Conservation (phyloP, 768 basidiomycete species). For the Terana coerulea region DNA sequence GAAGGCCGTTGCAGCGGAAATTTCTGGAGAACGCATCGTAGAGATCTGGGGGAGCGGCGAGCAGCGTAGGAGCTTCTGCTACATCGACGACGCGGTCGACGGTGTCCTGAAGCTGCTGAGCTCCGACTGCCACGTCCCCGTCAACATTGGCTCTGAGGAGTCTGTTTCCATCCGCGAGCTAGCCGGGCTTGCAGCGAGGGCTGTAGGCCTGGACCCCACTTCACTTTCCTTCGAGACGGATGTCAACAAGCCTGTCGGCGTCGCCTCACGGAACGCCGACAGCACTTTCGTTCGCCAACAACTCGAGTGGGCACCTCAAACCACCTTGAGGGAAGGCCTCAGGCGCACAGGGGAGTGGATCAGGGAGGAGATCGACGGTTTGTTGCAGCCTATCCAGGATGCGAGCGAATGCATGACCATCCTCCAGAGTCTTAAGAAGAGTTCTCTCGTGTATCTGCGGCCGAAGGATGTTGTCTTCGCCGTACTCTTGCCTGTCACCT, state of each 20-base stretch:
- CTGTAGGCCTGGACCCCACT: slow-evolving; percentile 25
- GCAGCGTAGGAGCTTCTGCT: slow-evolving; percentile 54
- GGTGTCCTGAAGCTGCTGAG: slow-evolving; percentile 41
- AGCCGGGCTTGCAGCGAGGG: slow-evolving; percentile 35
- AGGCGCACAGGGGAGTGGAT: slow-evolving; percentile 46
- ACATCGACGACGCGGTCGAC: slow-evolving; percentile 51
- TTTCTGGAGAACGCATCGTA: slow-evolving; percentile 23
- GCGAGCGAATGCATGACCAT: slow-evolving; percentile 8
- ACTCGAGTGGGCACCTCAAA: slow-evolving; percentile 42
- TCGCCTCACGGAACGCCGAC: slow-evolving; percentile 48
- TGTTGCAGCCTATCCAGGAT: not conserved
- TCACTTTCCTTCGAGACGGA: slow-evolving; percentile 20
- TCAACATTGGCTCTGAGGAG: slow-evolving; percentile 52
- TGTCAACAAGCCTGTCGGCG: slow-evolving; percentile 35
- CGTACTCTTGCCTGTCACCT: slow-evolving; percentile 56
- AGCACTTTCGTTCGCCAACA: slow-evolving; percentile 32
- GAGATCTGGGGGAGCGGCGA: slow-evolving; percentile 58
- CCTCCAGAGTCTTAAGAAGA: slow-evolving; percentile 28
- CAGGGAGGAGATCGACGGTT: slow-evolving; percentile 29
- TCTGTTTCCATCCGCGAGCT: slow-evolving; percentile 40
- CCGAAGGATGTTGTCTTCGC: slow-evolving; percentile 39
- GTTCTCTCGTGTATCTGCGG: slow-evolving; percentile 37
- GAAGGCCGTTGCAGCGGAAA: slow-evolving; percentile 40
- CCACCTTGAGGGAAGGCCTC: slow-evolving; percentile 46
- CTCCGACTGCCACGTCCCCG: slow-evolving; percentile 31